A percentile compares a stretch with the other conserved stretches of the same genome.
phyloP scores from a whole-genome alignment of 495 filamentous ascomycete genomes.

The Chlorociboria aeruginascens region DNA sequence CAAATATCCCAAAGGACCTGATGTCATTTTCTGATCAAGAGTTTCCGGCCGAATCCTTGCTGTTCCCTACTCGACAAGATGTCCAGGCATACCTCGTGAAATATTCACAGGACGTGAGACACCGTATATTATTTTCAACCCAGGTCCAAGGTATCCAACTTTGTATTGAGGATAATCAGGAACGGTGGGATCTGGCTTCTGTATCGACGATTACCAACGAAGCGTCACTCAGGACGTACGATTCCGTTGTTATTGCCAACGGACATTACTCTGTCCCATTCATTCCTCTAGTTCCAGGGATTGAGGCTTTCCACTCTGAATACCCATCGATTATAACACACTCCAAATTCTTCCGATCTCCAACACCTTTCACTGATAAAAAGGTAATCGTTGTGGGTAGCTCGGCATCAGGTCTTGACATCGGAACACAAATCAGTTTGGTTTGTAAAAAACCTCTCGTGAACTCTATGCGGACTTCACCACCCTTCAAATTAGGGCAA shows the following conservation, averaged over 20 bases:
- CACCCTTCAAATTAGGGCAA: conserved; percentile 1
- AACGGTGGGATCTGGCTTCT: conserved; percentile 42
- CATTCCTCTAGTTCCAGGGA: conserved; percentile 52
- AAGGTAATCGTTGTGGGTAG: conserved; percentile 59
- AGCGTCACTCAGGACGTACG: conserved; percentile 41
- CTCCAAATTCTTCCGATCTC: conserved; percentile 64
- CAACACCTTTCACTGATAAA: conserved; percentile 41
- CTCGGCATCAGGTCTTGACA: conserved; percentile 68
- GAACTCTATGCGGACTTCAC: conserved; percentile 8
- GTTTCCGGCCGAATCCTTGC: conserved; percentile 46
- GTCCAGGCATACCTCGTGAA: conserved; percentile 63
- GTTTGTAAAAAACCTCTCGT: conserved; percentile 31
- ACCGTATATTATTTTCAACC: conserved; percentile 14
- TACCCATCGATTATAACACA: conserved; percentile 62
- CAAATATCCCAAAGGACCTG: conserved; percentile 73
- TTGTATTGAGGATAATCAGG: background rate
- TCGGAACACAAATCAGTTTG: conserved; percentile 58
- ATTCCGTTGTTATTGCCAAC: conserved; percentile 74
- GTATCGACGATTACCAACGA: conserved; percentile 30
- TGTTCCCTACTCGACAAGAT: conserved; percentile 58
- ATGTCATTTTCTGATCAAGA: conserved; percentile 69
- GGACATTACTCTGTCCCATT: conserved; percentile 69
- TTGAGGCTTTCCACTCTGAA: conserved; percentile 39
- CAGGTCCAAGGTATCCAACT: conserved; percentile 11
- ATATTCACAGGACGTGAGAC: conserved; percentile 39